Base-by-base conservation (phyloP, 2,329 filamentous ascomycete species). In the Cladophialophora exuberans region DNA sequence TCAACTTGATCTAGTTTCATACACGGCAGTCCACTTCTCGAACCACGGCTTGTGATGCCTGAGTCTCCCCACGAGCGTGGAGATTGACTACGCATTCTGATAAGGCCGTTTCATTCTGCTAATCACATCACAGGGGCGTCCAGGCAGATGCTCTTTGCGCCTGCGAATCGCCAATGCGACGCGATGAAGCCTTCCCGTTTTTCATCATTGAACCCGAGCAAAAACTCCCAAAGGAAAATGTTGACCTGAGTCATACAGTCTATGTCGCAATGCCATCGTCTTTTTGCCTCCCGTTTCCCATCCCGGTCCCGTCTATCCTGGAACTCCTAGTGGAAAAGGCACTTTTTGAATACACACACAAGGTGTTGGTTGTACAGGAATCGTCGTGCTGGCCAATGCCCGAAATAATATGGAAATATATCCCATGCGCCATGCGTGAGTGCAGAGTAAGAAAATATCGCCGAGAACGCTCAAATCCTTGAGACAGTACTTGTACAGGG, bases 401-500 rank as follows among this genome's bases (percentile, higher is more conserved):
- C 33, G 26, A 26, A 49, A 59, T 25, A 28, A 41, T n/a, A n/a
- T 35, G 23, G 30, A 30, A 51, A 49, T 28, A 49, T 49, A 18
- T 26, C 39, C 35, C 45, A 43, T 57, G 60, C 57, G 56, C 60
- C 59, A 54, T 56, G 45, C 50, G 60, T n/a, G n/a, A n/a, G n/a
- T 64, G 62, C 57, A 55, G 22, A 39, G 53, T 44, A 45, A 49
- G 44, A 57, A 48, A 33, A 52, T 52, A 49, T 57, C 62, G 61
- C 61, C 59, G 59, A 56, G 45, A 63, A 63, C 59, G 62, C 62
- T 60, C 55, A 56, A 59, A 60, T 30, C 46, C 28, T 55, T 57
- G 48, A 52, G 52, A 62, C 53, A 53, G 51, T 65, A 65, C 43
- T 65, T 65, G 61, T 65, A 65, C 62, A 65, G 62, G 62, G 62